These are phyloP conservation scores for Gaertneriomyces sp. DNA, from an alignment of 192 early-diverging fungal species.

Conservation along the genomic window DNA sequence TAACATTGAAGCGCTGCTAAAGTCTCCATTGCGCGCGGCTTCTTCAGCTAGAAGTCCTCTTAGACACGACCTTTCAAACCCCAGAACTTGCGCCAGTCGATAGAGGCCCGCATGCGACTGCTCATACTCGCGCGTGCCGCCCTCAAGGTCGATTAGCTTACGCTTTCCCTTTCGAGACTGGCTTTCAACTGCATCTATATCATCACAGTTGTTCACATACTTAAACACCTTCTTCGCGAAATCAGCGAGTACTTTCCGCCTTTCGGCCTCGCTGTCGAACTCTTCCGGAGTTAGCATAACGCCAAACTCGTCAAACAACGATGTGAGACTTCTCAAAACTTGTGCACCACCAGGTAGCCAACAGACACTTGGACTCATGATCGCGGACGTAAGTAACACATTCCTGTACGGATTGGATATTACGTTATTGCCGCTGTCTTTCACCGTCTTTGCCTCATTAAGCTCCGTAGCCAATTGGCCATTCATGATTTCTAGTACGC, in stretches of 20 bases:
- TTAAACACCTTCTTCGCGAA: constrained; percentile 43
- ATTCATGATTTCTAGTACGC: background rate
- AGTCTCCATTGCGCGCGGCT: constrained; percentile 52
- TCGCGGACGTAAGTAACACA: too few relatives aligned
- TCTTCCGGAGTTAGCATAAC: constrained; percentile 20
- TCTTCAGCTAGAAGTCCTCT: constrained; percentile 57
- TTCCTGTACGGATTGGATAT: too few relatives aligned
- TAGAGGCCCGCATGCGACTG: constrained; percentile 8
- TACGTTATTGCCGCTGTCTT: background rate
- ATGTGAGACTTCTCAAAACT: constrained; percentile 21
- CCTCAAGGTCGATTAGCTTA: constrained; percentile 21
- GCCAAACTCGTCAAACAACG: constrained; percentile 38
- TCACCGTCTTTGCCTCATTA: background rate
- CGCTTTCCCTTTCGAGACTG: constrained; percentile 21
- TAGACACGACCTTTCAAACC: constrained; percentile 39
- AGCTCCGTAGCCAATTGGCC: background rate
- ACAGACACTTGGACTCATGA: background rate
- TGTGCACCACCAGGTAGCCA: background rate
- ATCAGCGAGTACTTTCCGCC: constrained; percentile 25
- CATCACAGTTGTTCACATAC: constrained; percentile 25
- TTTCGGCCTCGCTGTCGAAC: constrained; percentile 17
- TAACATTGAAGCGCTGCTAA: constrained; percentile 37
- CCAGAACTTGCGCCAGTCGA: constrained; percentile 42
- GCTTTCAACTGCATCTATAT: background rate
- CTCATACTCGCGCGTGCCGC: constrained; percentile 20